These are phyloP conservation scores for Chrysanthemum seticuspe DNA, from an alignment of 129 eudicot genomes.

Conservation along the genomic window DNA sequence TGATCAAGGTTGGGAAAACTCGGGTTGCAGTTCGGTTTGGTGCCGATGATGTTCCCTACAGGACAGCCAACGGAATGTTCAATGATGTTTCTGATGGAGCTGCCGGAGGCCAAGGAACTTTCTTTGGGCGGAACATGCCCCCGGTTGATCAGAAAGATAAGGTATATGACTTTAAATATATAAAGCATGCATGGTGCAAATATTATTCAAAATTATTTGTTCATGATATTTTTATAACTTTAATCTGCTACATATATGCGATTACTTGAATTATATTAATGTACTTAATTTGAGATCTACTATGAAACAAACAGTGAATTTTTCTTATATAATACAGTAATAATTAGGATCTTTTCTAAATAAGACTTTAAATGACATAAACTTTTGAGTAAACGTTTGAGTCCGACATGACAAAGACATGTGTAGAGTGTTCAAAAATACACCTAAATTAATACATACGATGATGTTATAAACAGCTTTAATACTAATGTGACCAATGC, in stretches of 20 bases:
- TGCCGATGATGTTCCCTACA: constrained; percentile 28
- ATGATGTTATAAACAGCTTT: not conserved
- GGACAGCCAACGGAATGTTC: constrained; percentile 37
- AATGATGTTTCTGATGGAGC: constrained; percentile 38
- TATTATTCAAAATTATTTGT: too few species aligned
- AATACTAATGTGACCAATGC: not conserved
- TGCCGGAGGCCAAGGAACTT: constrained; percentile 43
- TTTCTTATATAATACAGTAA: not conserved
- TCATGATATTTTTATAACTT: too few species aligned
- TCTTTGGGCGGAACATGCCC: constrained; percentile 53
- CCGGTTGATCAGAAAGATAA: constrained; percentile 42
- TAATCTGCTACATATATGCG: not conserved
- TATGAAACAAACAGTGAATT: not conserved
- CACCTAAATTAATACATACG: not conserved
- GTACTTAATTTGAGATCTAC: not conserved
- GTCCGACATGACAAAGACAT: not conserved
- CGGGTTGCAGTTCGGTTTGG: constrained; percentile 17
- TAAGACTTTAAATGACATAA: not conserved
- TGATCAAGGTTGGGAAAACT: constrained; percentile 42
- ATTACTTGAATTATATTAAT: too few species aligned
- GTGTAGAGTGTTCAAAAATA: not conserved
- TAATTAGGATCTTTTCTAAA: not conserved
- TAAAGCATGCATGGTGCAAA: too few species aligned
- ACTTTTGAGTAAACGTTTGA: not conserved
- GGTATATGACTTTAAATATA: constrained; percentile 6